A percentile compares a stretch with the other conserved stretches of the same genome.
Evolutionary conservation across 495 filamentous ascomycete species (phyloP).

Genomic region (Polyplosphaeria fusca): DNA sequence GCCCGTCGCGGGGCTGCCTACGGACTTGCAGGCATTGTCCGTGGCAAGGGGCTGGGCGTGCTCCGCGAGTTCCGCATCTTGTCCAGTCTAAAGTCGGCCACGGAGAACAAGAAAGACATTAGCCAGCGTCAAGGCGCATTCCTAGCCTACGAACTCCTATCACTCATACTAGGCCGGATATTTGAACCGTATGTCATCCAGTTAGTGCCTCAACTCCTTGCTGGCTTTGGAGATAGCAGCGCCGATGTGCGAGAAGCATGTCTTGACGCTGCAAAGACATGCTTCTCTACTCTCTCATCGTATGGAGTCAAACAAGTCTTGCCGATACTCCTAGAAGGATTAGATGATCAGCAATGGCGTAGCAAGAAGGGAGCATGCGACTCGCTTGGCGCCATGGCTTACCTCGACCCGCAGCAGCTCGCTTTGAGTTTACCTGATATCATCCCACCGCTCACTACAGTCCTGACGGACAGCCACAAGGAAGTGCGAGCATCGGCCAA

Average conservation of each 20-base stretch:
- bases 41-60: slow-evolving; percentile 76
- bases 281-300: slow-evolving; percentile 87
- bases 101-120: slow-evolving; percentile 88
- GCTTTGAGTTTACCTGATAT: slow-evolving; percentile 90
- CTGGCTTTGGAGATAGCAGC: slow-evolving; percentile 83
- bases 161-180: slow-evolving; percentile 74
- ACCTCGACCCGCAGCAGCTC: slow-evolving; percentile 90
- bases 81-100: slow-evolving; percentile 67
- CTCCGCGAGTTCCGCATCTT: slow-evolving; percentile 83
- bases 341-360: slow-evolving; percentile 94
- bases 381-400: slow-evolving; percentile 94
- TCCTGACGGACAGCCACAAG: slow-evolving; percentile 96
- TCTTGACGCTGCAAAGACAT: slow-evolving; percentile 87
- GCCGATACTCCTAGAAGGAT: slow-evolving; percentile 84
- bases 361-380: slow-evolving; percentile 98
- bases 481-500: slow-evolving; percentile 90
- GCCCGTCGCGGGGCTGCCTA: slow-evolving; percentile 90
- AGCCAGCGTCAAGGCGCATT: slow-evolving; percentile 86
- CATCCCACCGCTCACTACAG: slow-evolving; percentile 88
- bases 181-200: slow-evolving; percentile 98
- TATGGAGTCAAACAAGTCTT: slow-evolving; percentile 94
- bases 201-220: slow-evolving; percentile 84
- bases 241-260: slow-evolving; percentile 89
- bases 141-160: slow-evolving; percentile 85
- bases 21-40: slow-evolving; percentile 85